Percentiles rank a stretch among this genome's conserved stretches.
Conservation (phyloP, 768 basidiomycete species). For the Podaxis carcinomalis region DNA sequence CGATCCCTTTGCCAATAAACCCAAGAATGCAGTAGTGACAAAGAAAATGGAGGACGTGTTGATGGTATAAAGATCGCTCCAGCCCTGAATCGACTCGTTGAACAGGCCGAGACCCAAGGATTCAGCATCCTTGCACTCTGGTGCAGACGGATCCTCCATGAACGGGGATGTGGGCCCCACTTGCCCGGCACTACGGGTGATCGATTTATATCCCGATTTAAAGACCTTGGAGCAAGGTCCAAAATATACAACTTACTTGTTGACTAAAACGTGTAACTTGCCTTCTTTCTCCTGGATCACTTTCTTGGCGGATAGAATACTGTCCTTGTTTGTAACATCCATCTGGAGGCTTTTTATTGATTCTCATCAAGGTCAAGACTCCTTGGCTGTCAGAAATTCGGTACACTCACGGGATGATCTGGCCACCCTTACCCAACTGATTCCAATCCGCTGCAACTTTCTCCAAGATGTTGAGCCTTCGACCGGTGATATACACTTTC, state of each 20-base stretch:
- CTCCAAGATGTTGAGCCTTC: constrained; percentile 62
- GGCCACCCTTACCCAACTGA: constrained; percentile 37
- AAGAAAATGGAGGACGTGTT: constrained; percentile 80
- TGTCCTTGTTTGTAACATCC: constrained; percentile 69
- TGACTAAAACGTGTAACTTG: constrained; percentile 73
- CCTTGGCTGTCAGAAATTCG: not conserved
- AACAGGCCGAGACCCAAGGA: constrained; percentile 69
- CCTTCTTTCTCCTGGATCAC: constrained; percentile 57
- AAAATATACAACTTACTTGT: constrained; percentile 54
- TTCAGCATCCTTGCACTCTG: constrained; percentile 59
- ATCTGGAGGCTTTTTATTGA: constrained; percentile 46
- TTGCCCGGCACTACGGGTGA: constrained; percentile 63
- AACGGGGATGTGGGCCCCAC: constrained; percentile 59
- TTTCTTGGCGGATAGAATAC: constrained; percentile 54
- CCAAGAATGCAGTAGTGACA: constrained; percentile 71
- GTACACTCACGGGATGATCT: constrained; percentile 51
- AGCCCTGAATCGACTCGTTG: constrained; percentile 58
- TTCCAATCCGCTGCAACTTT: constrained; percentile 48
- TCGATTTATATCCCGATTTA: not conserved
- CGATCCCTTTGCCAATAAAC: constrained; percentile 68
- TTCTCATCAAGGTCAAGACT: constrained; percentile 3
- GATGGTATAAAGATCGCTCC: constrained; percentile 58
- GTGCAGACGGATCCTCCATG: constrained; percentile 50
- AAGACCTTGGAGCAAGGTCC: not conserved
- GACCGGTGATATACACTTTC: constrained; percentile 75